Evolutionary conservation across 2,329 filamentous ascomycete species (phyloP), one percentile per base, ranked within the genome.

Genomic region (Teratosphaeria pseudoeucalypti): DNA sequence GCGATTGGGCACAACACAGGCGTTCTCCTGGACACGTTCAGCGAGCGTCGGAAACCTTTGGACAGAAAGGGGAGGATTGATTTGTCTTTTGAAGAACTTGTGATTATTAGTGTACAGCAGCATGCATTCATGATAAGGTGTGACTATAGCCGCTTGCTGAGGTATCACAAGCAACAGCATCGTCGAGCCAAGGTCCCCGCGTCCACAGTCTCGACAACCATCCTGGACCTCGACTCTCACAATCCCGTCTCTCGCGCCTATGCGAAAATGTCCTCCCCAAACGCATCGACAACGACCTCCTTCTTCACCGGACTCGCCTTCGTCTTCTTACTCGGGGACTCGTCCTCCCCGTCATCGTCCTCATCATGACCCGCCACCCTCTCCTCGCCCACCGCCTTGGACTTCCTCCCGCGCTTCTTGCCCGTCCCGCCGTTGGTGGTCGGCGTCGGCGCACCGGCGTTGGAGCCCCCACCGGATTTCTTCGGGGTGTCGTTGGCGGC

Each of bases 361-460:
- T 57, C 60, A 26, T 23, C 58, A 19, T 26, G 16, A 32, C 29
- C 29, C 1, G 5, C 29, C 29, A 32, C 29, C 23, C 23, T 23
- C 43, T 49, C 43, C n/a, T 60, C 55, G n/a, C 32, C 52, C 32
- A 27, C 43, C 43, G 26, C 59, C 52, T 60, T 55, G 19, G 32
- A 10, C 57, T 58, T 61, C 56, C 55, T 49, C 7, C 52, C 56
- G 14, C 56, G 58, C 54, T 49, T 60, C 58, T 58, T 62, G 57
- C 54, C 55, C 29, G 52, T 58, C 11, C 57, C 43, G 26, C 11
- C 55, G 16, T 37, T 54, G 27, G 32, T 49, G 9, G 26, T 29
- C 11, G 54, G 54, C 49, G 27, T 58, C 57, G 57, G 49, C 26
- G 57, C 47, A 19, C 7, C 32, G 49, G 57, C n/a, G 23, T 39